Percentiles rank a stretch among this genome's conserved stretches.
Evolutionary conservation across 2,329 filamentous ascomycete species (phyloP).

Genomic region (Bipolaris oryzae): DNA sequence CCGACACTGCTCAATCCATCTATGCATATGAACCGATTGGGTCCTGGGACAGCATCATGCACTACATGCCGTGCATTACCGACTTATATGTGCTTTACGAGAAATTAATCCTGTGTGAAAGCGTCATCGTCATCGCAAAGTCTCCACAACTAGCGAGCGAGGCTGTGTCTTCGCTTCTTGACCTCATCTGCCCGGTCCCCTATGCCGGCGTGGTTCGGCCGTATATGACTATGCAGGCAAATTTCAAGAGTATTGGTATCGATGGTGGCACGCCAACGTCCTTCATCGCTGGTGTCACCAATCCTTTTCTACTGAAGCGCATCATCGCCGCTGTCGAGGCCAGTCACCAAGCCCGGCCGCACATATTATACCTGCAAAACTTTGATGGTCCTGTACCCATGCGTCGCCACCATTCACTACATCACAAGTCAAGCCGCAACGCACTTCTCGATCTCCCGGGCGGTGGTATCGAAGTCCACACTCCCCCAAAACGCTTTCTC

Average conservation of each 20-base stretch:
- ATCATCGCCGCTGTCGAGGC: conserved; percentile 44
- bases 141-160: conserved; percentile 51
- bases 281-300: conserved; percentile 51
- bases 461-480: conserved; percentile 47
- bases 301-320: conserved; percentile 51
- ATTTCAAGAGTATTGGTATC: conserved; percentile 49
- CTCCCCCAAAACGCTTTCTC: conserved; percentile 46
- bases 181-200: conserved; percentile 49
- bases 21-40: conserved; percentile 51
- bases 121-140: conserved; percentile 49
- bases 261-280: conserved; percentile 48
- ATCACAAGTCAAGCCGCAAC: conserved; percentile 44
- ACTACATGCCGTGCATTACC: conserved; percentile 49
- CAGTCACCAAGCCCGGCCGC: conserved; percentile 42
- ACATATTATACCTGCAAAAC: conserved; percentile 49
- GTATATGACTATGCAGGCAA: conserved; percentile 53
- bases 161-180: conserved; percentile 48
- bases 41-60: conserved; percentile 49
- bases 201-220: conserved; percentile 50
- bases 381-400: conserved; percentile 45
- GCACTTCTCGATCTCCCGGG: conserved; percentile 49
- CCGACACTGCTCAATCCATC: conserved; percentile 41
- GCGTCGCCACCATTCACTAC: conserved; percentile 46
- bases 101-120: conserved; percentile 50
- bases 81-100: conserved; percentile 51